phyloP scores from a whole-genome alignment of 495 filamentous ascomycete genomes.

The Pseudomonodictys pantanalensis region DNA sequence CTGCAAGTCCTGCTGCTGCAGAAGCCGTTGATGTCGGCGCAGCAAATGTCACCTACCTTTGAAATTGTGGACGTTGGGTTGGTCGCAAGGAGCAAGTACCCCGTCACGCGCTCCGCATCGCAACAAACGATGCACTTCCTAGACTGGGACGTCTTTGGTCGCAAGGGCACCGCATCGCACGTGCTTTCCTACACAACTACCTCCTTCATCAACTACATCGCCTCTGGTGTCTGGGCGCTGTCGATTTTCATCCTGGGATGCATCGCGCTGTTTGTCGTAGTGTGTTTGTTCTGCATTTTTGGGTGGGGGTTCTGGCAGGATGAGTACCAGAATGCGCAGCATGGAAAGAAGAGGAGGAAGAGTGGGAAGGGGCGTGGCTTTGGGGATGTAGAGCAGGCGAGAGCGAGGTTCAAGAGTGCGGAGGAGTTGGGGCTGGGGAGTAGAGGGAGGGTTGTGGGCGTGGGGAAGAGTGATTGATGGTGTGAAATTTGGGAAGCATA shows the following conservation, averaged over 20 bases:
- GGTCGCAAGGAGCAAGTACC: background rate
- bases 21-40: slow-evolving; percentile 8
- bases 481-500: too few species aligned
- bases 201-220: slow-evolving; percentile 3
- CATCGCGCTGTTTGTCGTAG: slow-evolving; percentile 14
- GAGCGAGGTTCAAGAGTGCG: slow-evolving; percentile 8
- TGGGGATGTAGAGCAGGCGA: background rate
- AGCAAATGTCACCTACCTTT: slow-evolving; percentile 1
- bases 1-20: slow-evolving; percentile 14
- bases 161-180: slow-evolving; percentile 14
- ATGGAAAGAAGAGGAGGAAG: slow-evolving; percentile 10
- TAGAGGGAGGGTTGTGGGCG: slow-evolving; percentile 17
- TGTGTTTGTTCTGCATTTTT: slow-evolving; percentile 23
- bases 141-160: slow-evolving; percentile 11
- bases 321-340: slow-evolving; percentile 18
- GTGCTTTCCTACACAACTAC: background rate
- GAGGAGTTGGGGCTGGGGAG: slow-evolving; percentile 22
- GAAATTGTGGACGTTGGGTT: slow-evolving; percentile 17
- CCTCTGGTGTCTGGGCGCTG: slow-evolving; percentile 11
- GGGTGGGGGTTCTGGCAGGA: slow-evolving; percentile 9
- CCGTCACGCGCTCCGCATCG: background rate
- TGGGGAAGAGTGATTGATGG: slow-evolving; percentile 28
- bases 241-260: slow-evolving; percentile 7
- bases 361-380: background rate
- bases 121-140: slow-evolving; percentile 11